phyloP scores from a whole-genome alignment of 352 stramenopile species.

The Phytophthora tubulina region DNA sequence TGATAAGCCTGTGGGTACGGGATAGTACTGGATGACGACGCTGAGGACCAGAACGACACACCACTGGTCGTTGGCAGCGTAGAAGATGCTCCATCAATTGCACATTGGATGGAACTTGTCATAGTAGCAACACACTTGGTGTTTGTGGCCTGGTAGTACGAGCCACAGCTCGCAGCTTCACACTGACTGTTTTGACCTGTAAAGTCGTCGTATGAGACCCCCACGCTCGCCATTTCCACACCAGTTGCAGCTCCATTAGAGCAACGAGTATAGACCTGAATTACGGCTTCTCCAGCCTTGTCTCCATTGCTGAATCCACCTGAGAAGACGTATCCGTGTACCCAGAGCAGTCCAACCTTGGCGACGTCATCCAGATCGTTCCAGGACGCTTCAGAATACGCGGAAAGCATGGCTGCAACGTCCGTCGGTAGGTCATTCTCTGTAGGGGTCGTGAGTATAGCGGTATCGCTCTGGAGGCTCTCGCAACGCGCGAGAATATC shows the following conservation, averaged over 20 bases:
- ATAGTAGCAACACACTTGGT: conserved; percentile 38
- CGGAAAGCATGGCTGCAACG: conserved; percentile 33
- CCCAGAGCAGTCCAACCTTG: conserved; percentile 59
- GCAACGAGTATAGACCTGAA: conserved; percentile 59
- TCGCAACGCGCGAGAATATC: conserved; percentile 42
- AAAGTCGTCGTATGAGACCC: conserved; percentile 39
- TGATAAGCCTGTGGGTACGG: conserved; percentile 53
- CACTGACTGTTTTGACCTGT: conserved; percentile 27
- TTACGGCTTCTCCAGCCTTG: conserved; percentile 22
- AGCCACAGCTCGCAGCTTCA: conserved; percentile 39
- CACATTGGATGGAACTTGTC: conserved; percentile 39
- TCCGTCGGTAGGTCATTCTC: conserved; percentile 26
- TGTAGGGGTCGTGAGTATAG: conserved; percentile 8
- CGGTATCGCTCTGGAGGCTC: conserved; percentile 28
- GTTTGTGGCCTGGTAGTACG: conserved; percentile 48
- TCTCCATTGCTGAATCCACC: conserved; percentile 33
- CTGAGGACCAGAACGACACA: conserved; percentile 54
- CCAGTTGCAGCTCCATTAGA: conserved; percentile 13
- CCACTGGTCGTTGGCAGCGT: conserved; percentile 17
- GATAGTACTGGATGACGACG: conserved; percentile 35
- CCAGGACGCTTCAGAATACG: conserved; percentile 36
- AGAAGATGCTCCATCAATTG: conserved; percentile 30
- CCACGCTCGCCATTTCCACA: conserved; percentile 46
- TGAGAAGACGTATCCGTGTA: conserved; percentile 55
- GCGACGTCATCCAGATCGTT: conserved; percentile 44